Base-by-base conservation (phyloP, 805 yeast genomes). In the Candida easanensis region DNA sequence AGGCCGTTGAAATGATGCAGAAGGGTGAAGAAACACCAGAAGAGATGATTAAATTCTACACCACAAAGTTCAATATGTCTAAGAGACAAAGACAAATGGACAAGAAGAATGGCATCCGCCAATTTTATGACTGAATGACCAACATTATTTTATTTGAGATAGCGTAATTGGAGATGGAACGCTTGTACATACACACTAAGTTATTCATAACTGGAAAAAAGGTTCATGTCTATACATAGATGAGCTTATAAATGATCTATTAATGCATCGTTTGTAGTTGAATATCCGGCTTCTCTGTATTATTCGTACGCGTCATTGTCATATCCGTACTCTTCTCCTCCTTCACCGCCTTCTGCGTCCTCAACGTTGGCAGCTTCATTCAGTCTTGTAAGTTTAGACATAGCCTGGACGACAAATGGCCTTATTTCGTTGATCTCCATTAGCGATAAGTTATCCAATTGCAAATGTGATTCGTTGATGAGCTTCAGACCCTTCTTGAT, bases 361-460 rank as follows among this genome's bases (percentile, higher is more conserved):
- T 41, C 51, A 1, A 36, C 48, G 6, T 38, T 44, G 5, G 39
- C 56, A 4, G 64, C 60, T 20, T 71, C 77, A 32, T 74, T 73
- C 26, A 88, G 58, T 41, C 71, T 70, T 36, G 87, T 71, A 47
- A 93, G 64, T 52, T 82, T 83, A 45, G 82, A 81, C 98, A 93
- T 91, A 1, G 87, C 84, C 13, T 70, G 68, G n/a, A 80, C 69
- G 26, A 89, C 80, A 56, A 88, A 85, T 2, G 97, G 95, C 50
- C 97, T 68, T 40, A 90, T 66, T 60, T 88, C 97, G 61, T 89
- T 90, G 49, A 93, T 82, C 61, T 91, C 99, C 73, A 89, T 61
- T 31, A 83, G 61, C 2, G 95, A 85, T 41, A 93, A 62, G 17
- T 93, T 88, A 53, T 89, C 91, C 61, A 91, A 69, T 57, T 82